Conservation (phyloP, 1,139 yeast genomes). For the Blastobotrys illinoisensis region DNA sequence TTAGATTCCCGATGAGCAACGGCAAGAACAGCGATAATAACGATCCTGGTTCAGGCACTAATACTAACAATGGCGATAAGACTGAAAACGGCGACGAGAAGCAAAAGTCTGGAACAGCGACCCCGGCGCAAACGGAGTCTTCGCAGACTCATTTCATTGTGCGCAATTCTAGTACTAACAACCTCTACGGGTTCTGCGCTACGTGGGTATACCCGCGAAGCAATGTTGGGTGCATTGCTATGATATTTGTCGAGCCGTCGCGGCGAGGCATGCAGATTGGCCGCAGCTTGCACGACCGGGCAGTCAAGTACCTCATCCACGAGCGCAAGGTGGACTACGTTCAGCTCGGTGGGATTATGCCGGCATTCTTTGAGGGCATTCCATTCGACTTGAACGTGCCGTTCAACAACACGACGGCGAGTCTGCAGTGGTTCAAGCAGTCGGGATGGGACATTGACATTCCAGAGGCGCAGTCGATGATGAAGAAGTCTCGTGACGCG, state of each 20-base stretch:
- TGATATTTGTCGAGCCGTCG: slow-evolving; percentile 51
- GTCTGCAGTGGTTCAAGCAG: slow-evolving; percentile 28
- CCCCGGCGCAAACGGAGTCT: slow-evolving; percentile 2
- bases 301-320: slow-evolving; percentile 46
- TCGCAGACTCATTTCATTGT: slow-evolving; percentile 49
- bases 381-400: slow-evolving; percentile 16
- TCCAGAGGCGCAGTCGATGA: slow-evolving; percentile 16
- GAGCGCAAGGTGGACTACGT: slow-evolving; percentile 43
- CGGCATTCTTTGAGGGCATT: slow-evolving; percentile 44
- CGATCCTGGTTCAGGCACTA: background rate
- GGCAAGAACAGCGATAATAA: background rate
- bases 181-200: slow-evolving; percentile 51
- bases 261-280: slow-evolving; percentile 57
- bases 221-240: slow-evolving; percentile 44
- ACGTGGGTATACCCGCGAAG: slow-evolving; percentile 45
- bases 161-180: slow-evolving; percentile 52
- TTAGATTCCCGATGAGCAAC: slow-evolving; percentile 9
- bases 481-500: slow-evolving; percentile 1
- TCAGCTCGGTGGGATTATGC: slow-evolving; percentile 50
- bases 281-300: slow-evolving; percentile 50
- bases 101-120: slow-evolving; percentile 1
- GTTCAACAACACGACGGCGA: slow-evolving; percentile 3
- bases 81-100: slow-evolving; percentile 4
- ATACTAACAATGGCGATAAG: background rate
- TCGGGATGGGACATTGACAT: slow-evolving; percentile 29